Evolutionary conservation across 2,329 filamentous ascomycete species (phyloP).

Genomic region (Sphaerulina vaccinii): DNA sequence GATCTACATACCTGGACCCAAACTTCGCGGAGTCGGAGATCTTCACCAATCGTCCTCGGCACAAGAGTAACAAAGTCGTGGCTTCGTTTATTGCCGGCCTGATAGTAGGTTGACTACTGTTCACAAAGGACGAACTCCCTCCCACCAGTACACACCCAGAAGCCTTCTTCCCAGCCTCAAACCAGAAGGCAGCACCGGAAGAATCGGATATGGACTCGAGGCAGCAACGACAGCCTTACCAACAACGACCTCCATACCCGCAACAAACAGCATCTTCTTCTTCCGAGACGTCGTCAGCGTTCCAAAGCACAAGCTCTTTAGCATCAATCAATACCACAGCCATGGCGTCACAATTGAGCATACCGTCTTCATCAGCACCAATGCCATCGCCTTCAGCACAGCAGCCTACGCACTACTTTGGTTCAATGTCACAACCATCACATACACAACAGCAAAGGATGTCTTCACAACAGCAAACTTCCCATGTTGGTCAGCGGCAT

Average conservation of each 20-base stretch:
- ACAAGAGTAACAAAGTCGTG: no score
- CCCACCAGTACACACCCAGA: no score
- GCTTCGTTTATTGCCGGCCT: no score
- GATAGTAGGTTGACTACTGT: no score
- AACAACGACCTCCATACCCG: conserved; percentile 37
- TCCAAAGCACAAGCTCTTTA: conserved; percentile 46
- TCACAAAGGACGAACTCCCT: no score
- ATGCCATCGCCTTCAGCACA: conserved; percentile 36
- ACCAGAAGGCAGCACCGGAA: not conserved
- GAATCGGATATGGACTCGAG: conserved; percentile 23
- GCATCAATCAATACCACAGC: conserved; percentile 28
- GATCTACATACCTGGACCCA: no score
- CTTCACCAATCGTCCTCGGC: no score
- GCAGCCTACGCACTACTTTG: conserved; percentile 35
- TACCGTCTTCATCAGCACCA: conserved; percentile 33
- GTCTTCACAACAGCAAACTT: conserved; percentile 32
- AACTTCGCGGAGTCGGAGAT: no score
- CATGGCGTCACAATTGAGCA: conserved; percentile 35
- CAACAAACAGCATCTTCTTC: conserved; percentile 31
- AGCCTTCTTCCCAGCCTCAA: no score
- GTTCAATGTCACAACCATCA: conserved; percentile 32
- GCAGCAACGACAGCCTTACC: conserved; percentile 28
- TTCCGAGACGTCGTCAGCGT: conserved; percentile 37
- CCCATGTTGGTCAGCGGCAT: conserved; percentile 34
- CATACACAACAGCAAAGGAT: conserved; percentile 35